Percentiles rank a stretch among this genome's conserved stretches.
Conservation (phyloP, 306 rosid genomes). For the Vachellia pachyceras region DNA sequence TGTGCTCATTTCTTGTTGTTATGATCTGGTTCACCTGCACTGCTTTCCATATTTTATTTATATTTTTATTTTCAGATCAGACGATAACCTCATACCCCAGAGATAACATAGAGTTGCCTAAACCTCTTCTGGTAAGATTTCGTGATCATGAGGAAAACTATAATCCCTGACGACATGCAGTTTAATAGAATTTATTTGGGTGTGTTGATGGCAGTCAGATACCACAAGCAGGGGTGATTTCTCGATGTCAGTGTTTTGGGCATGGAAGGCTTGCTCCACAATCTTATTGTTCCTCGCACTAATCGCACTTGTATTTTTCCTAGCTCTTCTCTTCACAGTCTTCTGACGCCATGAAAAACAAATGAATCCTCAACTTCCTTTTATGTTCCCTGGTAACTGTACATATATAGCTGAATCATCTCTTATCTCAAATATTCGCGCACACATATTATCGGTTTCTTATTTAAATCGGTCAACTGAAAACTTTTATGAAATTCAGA, state of each 20-base stretch:
- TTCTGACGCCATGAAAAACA: neutral
- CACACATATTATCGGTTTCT: neutral
- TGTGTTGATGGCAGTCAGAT: slow-evolving; percentile 25
- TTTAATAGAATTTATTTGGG: neutral
- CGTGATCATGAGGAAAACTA: neutral
- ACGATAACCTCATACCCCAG: slow-evolving; percentile 27
- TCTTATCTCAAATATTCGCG: neutral
- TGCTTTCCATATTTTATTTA: neutral
- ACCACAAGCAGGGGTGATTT: slow-evolving; percentile 22
- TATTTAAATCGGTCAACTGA: neutral
- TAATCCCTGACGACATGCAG: neutral
- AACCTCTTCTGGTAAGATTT: slow-evolving; percentile 42
- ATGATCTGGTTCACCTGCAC: neutral
- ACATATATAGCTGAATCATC: neutral
- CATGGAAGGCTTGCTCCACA: slow-evolving; percentile 30
- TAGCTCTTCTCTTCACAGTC: slow-evolving; percentile 29
- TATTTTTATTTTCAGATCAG: slow-evolving; percentile 1
- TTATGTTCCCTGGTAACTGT: neutral
- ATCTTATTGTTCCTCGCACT: slow-evolving; percentile 29
- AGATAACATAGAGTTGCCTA: slow-evolving; percentile 28
- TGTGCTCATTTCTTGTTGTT: neutral
- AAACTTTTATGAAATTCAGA: neutral
- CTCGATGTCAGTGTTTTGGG: neutral
- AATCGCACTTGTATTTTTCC: slow-evolving; percentile 17
- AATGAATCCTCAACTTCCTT: neutral